Evolutionary conservation across 805 yeast genomes (phyloP), one percentile per base, ranked within the genome.

Genomic region (Debaryomyces maramus): DNA sequence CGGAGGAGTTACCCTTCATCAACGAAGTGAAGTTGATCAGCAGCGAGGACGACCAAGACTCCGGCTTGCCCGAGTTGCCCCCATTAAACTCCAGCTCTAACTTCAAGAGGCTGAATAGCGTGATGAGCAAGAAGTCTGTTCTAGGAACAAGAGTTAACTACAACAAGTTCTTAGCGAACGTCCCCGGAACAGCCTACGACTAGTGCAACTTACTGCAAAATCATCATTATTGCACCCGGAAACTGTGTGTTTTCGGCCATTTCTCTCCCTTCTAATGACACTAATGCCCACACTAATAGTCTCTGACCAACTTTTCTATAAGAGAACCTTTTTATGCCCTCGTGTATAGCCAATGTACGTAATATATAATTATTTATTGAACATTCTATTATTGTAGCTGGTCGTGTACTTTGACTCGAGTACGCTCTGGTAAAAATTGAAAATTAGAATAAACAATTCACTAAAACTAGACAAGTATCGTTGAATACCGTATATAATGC

Each of bases 61-160:
- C 31, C 21, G 20, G 17, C 19, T 32, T 15, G 9, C 21, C 24
- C 17, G n/a, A 23, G 5, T 22, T 16, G 17, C 22, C 21, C 18
- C 11, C 30, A 10, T 3, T 24, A 7, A 20, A 22, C 15, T 22
- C 35, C 30, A 9, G 15, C 21, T 5, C 24, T 34, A 17, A 23
- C 35, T 13, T 61, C 17, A 44, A 44, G 8, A 51, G 73, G 33
- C 60, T 50, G 53, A 52, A 52, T 34, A 66, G 66, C 10, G 50
- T 54, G 9, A 45, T 46, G 46, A 65, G 70, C 38, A 63, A 63
- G 41, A 52, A 56, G 38, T 59, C 67, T 3, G 65, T 70, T 11
- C 53, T 70, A 36, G 70, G 72, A 3, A 70, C 75, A 2, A 50
- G 70, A 17, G 63, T 60, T 15, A 65, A 65, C 42, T 69, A 70